These are phyloP conservation scores for Stromatinia cepivora DNA, from an alignment of 2,329 filamentous ascomycete genomes.

Conservation along the genomic window DNA sequence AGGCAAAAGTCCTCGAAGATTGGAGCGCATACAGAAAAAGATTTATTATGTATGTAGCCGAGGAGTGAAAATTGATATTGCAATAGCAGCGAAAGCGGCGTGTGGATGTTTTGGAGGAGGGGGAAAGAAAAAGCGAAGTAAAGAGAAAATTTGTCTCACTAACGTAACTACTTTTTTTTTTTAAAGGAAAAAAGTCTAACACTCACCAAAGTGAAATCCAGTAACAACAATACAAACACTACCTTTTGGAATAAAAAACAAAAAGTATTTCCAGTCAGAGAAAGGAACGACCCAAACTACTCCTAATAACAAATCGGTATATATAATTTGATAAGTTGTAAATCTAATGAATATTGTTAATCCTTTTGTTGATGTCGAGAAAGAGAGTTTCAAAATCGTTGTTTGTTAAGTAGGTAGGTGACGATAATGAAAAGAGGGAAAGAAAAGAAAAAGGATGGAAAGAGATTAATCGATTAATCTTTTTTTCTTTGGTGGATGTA, in stretches of 20 bases:
- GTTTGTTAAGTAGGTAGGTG: not conserved
- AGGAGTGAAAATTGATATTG: constrained; percentile 22
- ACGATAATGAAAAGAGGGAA: constrained; percentile 1
- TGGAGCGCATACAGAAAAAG: constrained; percentile 14
- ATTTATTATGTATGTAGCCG: constrained; percentile 14
- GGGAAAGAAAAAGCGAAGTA: constrained; percentile 17
- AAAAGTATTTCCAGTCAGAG: not conserved
- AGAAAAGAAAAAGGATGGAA: constrained; percentile 2
- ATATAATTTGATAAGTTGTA: not conserved
- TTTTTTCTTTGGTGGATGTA: not conserved
- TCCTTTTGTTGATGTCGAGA: not conserved
- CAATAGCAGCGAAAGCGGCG: constrained; percentile 22
- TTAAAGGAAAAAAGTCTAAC: constrained; percentile 13
- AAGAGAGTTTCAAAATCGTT: not conserved
- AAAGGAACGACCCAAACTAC: not conserved
- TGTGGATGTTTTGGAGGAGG: constrained; percentile 3
- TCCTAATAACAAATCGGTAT: not conserved
- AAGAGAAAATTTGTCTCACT: constrained; percentile 21
- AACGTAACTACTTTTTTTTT: not conserved
- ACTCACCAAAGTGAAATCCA: constrained; percentile 16
- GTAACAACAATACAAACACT: not conserved
- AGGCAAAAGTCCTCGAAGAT: constrained; percentile 1
- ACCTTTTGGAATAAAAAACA: not conserved
- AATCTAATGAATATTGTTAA: not conserved
- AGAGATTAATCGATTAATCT: not conserved